Conservation (phyloP, 129 eudicot species). For the Lonicera japonica region DNA sequence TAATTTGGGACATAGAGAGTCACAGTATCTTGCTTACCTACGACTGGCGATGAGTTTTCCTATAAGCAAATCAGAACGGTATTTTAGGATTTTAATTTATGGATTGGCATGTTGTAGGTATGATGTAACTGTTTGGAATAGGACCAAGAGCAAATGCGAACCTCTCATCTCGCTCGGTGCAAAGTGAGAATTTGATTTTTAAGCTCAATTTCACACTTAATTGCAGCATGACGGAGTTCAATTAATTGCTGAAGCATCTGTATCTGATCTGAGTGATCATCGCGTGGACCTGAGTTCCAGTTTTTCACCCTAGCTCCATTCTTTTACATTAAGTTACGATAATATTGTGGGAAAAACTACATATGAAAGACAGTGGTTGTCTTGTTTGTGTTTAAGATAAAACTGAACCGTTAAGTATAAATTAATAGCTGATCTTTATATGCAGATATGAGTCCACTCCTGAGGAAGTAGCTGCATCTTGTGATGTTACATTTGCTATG, state of each 20-base stretch:
- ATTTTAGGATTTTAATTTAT: neutral
- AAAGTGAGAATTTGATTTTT: conserved; percentile 47
- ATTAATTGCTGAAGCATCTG: neutral
- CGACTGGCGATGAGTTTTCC: no score
- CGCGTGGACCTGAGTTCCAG: no score
- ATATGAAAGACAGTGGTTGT: no score
- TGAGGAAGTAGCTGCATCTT: conserved; percentile 89
- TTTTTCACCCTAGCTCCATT: no score
- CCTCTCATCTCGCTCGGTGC: conserved; percentile 91
- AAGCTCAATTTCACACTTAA: neutral
- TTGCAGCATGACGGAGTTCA: neutral
- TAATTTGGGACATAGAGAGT: no score
- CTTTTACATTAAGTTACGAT: no score
- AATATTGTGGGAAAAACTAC: no score
- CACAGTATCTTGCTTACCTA: no score
- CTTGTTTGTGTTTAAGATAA: no score
- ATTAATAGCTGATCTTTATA: neutral
- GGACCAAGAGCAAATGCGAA: conserved; percentile 97
- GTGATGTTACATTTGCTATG: conserved; percentile 96
- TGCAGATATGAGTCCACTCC: conserved; percentile 80
- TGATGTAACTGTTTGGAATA: conserved; percentile 95
- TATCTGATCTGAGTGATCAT: neutral
- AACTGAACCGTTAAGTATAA: no score
- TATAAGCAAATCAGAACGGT: neutral
- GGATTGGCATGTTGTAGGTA: conserved; percentile 50